Evolutionary conservation across 2,329 filamentous ascomycete species (phyloP).

Genomic region (Exutisphaerella laricina): DNA sequence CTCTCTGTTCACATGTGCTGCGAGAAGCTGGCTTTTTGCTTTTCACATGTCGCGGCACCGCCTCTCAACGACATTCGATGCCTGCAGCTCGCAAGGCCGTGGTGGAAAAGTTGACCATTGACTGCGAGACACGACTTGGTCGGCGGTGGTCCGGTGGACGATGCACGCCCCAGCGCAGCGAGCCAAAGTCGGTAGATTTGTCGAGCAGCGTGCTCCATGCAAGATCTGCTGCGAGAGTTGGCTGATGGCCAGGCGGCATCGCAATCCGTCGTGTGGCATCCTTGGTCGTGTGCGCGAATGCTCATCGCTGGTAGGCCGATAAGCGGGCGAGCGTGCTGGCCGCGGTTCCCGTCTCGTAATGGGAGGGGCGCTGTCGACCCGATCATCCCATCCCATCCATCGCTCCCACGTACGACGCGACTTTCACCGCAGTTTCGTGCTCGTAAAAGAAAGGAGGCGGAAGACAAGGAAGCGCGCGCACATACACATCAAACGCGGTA

Average conservation of each 20-base stretch:
- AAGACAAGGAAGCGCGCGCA: too few species aligned
- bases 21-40: not conserved
- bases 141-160: not conserved
- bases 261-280: conserved; percentile 4
- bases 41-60: not conserved
- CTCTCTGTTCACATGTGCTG: not conserved
- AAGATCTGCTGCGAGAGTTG: conserved; percentile 1
- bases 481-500: too few species aligned
- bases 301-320: conserved; percentile 6
- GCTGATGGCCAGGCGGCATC: not conserved
- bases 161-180: not conserved
- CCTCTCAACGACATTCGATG: conserved; percentile 3
- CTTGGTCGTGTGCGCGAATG: conserved; percentile 5
- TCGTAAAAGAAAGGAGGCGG: not conserved
- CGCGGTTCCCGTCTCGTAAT: conserved; percentile 1
- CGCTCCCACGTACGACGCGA: conserved; percentile 5
- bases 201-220: conserved; percentile 1
- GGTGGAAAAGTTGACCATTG: not conserved
- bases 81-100: conserved; percentile 5
- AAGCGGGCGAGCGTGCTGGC: conserved; percentile 1
- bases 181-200: conserved; percentile 1
- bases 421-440: conserved; percentile 1
- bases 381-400: not conserved
- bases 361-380: not conserved
- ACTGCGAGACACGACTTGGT: conserved; percentile 2